phyloP scores from a whole-genome alignment of 768 basidiomycete genomes.

The Naganishia antarctica region DNA sequence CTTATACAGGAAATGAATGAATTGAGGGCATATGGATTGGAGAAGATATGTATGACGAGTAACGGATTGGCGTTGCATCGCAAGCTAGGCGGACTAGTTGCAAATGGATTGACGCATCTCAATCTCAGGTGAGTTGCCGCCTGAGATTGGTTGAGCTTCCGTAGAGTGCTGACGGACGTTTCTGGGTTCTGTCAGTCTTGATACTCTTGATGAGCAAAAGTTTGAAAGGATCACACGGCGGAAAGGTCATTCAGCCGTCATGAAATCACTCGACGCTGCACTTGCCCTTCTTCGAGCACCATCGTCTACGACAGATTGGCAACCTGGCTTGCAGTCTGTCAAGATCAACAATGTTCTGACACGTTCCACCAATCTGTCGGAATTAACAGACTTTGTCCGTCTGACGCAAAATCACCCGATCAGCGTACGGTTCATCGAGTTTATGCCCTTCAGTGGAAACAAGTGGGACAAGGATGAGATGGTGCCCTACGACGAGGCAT shows the following conservation, averaged over 20 bases:
- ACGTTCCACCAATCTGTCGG: constrained; percentile 73
- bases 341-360: constrained; percentile 83
- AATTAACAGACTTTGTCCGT: constrained; percentile 71
- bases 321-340: constrained; percentile 56
- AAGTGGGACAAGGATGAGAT: constrained; percentile 79
- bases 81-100: constrained; percentile 63
- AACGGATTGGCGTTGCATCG: constrained; percentile 70
- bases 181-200: constrained; percentile 55
- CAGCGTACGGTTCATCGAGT: constrained; percentile 82
- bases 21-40: constrained; percentile 60
- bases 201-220: constrained; percentile 78
- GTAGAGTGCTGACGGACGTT: background rate
- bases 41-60: constrained; percentile 77
- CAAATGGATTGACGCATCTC: constrained; percentile 71
- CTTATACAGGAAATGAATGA: constrained; percentile 63
- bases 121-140: constrained; percentile 54
- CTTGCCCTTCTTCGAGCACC: constrained; percentile 43
- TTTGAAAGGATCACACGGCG: constrained; percentile 83
- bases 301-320: constrained; percentile 28
- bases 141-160: background rate
- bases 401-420: constrained; percentile 63
- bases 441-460: constrained; percentile 90
- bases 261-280: constrained; percentile 65
- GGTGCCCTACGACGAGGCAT: constrained; percentile 66
- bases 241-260: constrained; percentile 63